A percentile compares a stretch with the other conserved stretches of the same genome.
Evolutionary conservation across 345 rosid genomes (phyloP).

Genomic region (Salix suchowensis): DNA sequence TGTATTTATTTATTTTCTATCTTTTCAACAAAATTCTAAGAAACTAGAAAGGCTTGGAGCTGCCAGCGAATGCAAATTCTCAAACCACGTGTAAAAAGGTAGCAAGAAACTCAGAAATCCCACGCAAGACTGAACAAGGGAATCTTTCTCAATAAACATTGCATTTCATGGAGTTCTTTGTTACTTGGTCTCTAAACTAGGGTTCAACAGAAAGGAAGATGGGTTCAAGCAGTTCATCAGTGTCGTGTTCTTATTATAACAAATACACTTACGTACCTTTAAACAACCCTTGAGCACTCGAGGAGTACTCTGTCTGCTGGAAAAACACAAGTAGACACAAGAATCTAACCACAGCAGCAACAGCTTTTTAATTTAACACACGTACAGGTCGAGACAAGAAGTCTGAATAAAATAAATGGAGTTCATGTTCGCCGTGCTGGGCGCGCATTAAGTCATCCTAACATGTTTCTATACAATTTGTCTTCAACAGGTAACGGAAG

Average conservation of each 20-base stretch:
- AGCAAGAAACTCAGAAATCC: background rate
- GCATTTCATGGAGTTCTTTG: background rate
- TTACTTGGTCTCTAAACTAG: conserved; percentile 14
- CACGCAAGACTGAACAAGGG: background rate
- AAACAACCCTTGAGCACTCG: conserved; percentile 18
- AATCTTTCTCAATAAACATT: background rate
- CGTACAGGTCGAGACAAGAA: conserved; percentile 21
- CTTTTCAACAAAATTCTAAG: too few species aligned
- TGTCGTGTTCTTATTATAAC: conserved; percentile 4
- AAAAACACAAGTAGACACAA: conserved; percentile 18
- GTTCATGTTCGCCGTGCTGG: conserved; percentile 17
- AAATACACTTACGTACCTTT: background rate
- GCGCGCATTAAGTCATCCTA: conserved; percentile 5
- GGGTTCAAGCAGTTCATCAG: conserved; percentile 10
- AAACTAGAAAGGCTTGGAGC: background rate
- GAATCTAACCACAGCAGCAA: background rate
- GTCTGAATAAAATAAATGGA: conserved; percentile 10
- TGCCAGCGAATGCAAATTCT: background rate
- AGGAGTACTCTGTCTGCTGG: conserved; percentile 16
- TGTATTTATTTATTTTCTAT: too few species aligned
- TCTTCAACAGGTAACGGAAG: conserved; percentile 18
- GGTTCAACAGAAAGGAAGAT: background rate
- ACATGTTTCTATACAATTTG: background rate
- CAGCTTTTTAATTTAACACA: conserved; percentile 6
- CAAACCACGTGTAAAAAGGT: background rate